These are phyloP conservation scores for Lumnitzera littorea DNA, from an alignment of 345 rosid species.

Conservation along the genomic window DNA sequence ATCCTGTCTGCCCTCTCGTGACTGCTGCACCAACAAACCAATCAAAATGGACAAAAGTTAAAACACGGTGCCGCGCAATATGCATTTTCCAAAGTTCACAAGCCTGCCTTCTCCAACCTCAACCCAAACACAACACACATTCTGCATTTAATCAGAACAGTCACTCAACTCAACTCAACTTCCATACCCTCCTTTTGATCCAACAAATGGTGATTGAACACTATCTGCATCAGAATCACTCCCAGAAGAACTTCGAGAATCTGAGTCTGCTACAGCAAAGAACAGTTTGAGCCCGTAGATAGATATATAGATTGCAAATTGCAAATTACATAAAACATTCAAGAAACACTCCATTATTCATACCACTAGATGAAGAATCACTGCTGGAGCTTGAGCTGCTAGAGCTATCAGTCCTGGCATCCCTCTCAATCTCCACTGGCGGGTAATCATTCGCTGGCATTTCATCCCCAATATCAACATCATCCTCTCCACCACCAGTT, in stretches of 20 bases:
- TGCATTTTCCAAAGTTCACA: too few relatives aligned
- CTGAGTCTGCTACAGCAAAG: conserved; percentile 23
- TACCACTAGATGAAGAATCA: conserved; percentile 33
- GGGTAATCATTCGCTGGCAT: conserved; percentile 26
- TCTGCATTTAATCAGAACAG: too few relatives aligned
- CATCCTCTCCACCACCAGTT: conserved; percentile 27
- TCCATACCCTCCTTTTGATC: conserved; percentile 21
- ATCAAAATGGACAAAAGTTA: too few relatives aligned
- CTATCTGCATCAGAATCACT: conserved; percentile 32
- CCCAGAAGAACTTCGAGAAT: conserved; percentile 34
- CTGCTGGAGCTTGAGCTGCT: conserved; percentile 24
- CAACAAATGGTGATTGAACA: conserved; percentile 25
- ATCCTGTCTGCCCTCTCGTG: too few relatives aligned
- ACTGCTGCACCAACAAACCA: too few relatives aligned
- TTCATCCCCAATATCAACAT: conserved; percentile 48
- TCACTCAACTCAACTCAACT: conserved; percentile 1
- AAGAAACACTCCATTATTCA: not conserved
- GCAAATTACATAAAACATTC: not conserved
- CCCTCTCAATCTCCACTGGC: conserved; percentile 39
- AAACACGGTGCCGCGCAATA: too few relatives aligned
- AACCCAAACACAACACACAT: too few relatives aligned
- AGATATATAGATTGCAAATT: not conserved
- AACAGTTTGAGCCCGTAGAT: not conserved
- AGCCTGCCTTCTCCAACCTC: too few relatives aligned
- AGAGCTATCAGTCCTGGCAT: conserved; percentile 22